Evolutionary conservation across 1,284 basidiomycete genomes (phyloP), one percentile per base, ranked within the genome.

Genomic region (Flammula alnicola): DNA sequence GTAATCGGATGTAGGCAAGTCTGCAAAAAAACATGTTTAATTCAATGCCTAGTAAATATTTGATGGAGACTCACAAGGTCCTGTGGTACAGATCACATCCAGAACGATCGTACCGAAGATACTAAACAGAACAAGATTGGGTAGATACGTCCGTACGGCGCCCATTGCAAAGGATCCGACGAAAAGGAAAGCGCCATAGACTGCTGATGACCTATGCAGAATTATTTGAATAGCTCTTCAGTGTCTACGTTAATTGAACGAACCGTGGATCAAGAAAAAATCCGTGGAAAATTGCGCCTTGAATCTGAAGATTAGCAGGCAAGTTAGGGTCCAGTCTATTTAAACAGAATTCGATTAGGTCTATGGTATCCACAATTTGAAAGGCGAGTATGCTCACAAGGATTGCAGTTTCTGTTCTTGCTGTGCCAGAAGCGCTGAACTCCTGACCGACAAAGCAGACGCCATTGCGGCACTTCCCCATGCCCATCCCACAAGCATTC

Each of bases 401-500:
- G 63, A 65, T 42, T 75, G 71, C 8, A 76, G 78, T 19, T 67
- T 62, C 51, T 81, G 72, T 14, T 83, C 64, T 10, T 79, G 73
- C 5, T 67, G 61, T 9, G 72, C 71, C 3, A 87, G 67, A 5
- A 87, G 62, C 0, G 74, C 65, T 44, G 80, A 72, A 59, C 75
- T 74, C 29, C 89, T 73, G 0, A 79, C 83, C n/a, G 75, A 67
- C 1, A 83, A 62, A 0, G 79, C 82, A 1, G 86, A 79, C 2
- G 80, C 84, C 86, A 90, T 91, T 0, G 80, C 83, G 1, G 86
- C 88, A 29, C 72, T 76, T 4, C 85, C 85, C 73, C 87, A 80
- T 0, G 82, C 90, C 90, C 91, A 93, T 6, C 90, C 90, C 4
- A 88, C 42, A 1, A 79, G 67, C 67, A 88, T 74, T 0, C 90